A percentile compares a stretch with the other conserved stretches of the same genome.
Conservation (phyloP, 2,329 filamentous ascomycete genomes). For the Fonsecaea nubica region DNA sequence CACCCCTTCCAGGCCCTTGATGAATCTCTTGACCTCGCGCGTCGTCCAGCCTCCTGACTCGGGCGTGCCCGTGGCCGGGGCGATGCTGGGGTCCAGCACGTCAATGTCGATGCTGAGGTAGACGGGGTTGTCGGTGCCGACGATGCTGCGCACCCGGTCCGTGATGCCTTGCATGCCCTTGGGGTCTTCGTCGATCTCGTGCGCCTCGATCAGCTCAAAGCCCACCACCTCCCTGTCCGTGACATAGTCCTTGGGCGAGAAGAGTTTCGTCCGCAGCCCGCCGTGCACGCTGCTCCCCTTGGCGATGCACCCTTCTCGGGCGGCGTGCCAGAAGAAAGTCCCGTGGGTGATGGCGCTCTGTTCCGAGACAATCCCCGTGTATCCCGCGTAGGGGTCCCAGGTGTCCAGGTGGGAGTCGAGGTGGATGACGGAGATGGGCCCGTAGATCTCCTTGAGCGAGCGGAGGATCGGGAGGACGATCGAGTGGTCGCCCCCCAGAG, state of each 20-base stretch:
- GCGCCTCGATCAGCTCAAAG: conserved; percentile 79
- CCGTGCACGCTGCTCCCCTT: conserved; percentile 89
- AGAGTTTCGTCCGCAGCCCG: conserved; percentile 81
- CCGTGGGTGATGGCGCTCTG: conserved; percentile 83
- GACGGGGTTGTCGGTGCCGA: conserved; percentile 62
- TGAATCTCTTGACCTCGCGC: conserved; percentile 39
- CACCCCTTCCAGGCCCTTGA: conserved; percentile 39
- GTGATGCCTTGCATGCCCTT: conserved; percentile 77
- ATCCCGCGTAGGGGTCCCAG: conserved; percentile 79
- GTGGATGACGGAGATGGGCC: conserved; percentile 69
- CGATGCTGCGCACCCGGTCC: conserved; percentile 74
- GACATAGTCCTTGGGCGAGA: conserved; percentile 78
- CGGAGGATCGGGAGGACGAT: conserved; percentile 59
- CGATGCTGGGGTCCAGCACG: conserved; percentile 45
- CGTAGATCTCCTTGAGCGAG: conserved; percentile 69
- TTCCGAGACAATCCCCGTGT: conserved; percentile 78
- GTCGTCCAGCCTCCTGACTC: conserved; percentile 42
- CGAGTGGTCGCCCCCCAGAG: conserved; percentile 61
- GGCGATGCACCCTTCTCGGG: conserved; percentile 75
- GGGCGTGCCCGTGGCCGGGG: conserved; percentile 45
- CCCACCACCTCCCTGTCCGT: conserved; percentile 82
- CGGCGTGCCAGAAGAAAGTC: conserved; percentile 85
- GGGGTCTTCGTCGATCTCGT: conserved; percentile 69
- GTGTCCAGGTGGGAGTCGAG: conserved; percentile 67
- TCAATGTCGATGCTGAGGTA: conserved; percentile 47